These are phyloP conservation scores for Phaseolus coccineus DNA, from an alignment of 331 rosid species.

Conservation along the genomic window DNA sequence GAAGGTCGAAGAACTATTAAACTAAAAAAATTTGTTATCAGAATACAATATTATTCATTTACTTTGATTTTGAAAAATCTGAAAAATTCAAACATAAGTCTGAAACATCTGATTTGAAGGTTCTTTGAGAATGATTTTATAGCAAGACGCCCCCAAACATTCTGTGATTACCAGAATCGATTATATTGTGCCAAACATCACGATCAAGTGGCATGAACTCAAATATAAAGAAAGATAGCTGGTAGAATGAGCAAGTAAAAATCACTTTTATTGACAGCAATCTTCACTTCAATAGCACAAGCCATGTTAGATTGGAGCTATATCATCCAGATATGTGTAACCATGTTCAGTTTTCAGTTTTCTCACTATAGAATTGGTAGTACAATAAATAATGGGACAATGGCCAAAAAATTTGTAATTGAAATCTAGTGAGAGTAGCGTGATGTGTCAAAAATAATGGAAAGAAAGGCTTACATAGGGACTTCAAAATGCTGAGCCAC, in stretches of 20 bases:
- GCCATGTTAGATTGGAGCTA: slow-evolving; percentile 23
- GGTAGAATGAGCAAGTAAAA: background rate
- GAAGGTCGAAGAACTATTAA: too few species aligned
- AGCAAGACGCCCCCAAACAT: too few species aligned
- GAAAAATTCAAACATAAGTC: too few species aligned
- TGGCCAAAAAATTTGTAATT: slow-evolving; percentile 15
- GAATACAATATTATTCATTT: too few species aligned
- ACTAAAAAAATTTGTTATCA: too few species aligned
- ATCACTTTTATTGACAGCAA: background rate
- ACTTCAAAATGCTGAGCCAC: slow-evolving; percentile 77
- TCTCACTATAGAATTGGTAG: slow-evolving; percentile 8
- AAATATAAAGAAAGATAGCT: background rate
- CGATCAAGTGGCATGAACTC: background rate
- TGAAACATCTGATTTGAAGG: too few species aligned
- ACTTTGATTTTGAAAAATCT: too few species aligned
- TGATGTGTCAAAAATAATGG: slow-evolving; percentile 15
- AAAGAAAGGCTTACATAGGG: background rate
- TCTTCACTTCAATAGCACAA: slow-evolving; percentile 14
- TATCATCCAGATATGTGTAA: background rate
- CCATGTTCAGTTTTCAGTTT: slow-evolving; percentile 17
- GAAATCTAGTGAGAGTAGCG: background rate
- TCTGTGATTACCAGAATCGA: background rate
- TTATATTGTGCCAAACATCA: background rate
- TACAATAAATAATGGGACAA: slow-evolving; percentile 1
- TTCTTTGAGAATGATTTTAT: too few species aligned